Evolutionary conservation across 169 alveolate genomes (phyloP).

Genomic region (Cryptosporidium sp.): DNA sequence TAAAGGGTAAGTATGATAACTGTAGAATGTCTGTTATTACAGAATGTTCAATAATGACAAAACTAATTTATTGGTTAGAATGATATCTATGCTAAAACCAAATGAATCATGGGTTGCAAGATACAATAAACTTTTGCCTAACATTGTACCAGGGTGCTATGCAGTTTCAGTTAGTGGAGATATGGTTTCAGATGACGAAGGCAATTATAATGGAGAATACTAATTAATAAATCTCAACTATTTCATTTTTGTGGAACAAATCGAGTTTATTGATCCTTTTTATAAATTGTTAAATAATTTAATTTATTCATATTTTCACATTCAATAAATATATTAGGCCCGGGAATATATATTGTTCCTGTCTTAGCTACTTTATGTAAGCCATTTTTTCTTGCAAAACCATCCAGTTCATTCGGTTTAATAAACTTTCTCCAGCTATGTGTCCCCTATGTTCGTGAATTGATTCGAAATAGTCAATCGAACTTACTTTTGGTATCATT

Average conservation of each 20-base stretch:
- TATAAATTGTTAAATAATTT: slow-evolving; percentile 2
- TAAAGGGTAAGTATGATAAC: slow-evolving; percentile 63
- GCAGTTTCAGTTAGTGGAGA: slow-evolving; percentile 90
- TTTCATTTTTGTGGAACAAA: neutral
- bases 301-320: neutral
- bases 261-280: neutral
- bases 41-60: neutral
- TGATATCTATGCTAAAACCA: slow-evolving; percentile 88
- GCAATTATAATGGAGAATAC: slow-evolving; percentile 62
- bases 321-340: slow-evolving; percentile 6
- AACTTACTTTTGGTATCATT: slow-evolving; percentile 15
- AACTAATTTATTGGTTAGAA: slow-evolving; percentile 13
- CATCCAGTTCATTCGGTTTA: slow-evolving; percentile 4
- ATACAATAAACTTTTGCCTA: slow-evolving; percentile 82
- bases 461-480: neutral
- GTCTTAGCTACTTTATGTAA: neutral
- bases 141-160: slow-evolving; percentile 88
- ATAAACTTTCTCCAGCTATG: slow-evolving; percentile 35
- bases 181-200: slow-evolving; percentile 49
- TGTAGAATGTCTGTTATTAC: neutral
- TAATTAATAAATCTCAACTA: neutral
- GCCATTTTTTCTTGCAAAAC: neutral
- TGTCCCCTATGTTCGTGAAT: neutral
- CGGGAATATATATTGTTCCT: slow-evolving; percentile 31
- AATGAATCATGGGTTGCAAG: slow-evolving; percentile 90